These are phyloP conservation scores for Pisolithus albus DNA, from an alignment of 768 basidiomycete genomes.

Conservation along the genomic window DNA sequence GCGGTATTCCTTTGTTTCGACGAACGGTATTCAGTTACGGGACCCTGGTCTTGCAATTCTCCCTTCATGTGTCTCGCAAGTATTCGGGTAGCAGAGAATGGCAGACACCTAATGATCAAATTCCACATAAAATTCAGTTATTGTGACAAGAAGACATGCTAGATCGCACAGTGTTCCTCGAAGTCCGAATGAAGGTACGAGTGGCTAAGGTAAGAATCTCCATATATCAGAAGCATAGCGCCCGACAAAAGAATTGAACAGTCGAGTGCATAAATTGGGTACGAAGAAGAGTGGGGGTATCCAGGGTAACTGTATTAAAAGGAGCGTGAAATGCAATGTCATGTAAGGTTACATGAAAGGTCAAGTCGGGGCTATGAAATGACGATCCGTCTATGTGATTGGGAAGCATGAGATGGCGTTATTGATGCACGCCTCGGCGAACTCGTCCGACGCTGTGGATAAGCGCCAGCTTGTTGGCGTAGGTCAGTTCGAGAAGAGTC, in stretches of 20 bases:
- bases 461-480: not conserved
- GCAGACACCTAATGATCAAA: too few species aligned
- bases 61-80: conserved; percentile 10
- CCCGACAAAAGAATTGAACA: not conserved
- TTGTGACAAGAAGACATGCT: conserved; percentile 1
- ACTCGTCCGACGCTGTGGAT: too few species aligned
- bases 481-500: conserved; percentile 7
- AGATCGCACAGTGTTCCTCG: conserved; percentile 8
- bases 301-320: conserved; percentile 18
- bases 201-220: not conserved
- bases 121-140: not conserved
- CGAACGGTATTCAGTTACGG: not conserved
- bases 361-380: conserved; percentile 14
- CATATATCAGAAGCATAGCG: not conserved
- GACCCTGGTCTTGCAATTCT: not conserved
- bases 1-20: too few species aligned
- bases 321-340: conserved; percentile 10
- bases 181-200: conserved; percentile 12
- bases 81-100: not conserved
- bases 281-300: conserved; percentile 18
- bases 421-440: conserved; percentile 14
- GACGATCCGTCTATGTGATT: conserved; percentile 13
- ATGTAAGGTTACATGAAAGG: conserved; percentile 10
- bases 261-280: not conserved
- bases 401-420: conserved; percentile 9